These are phyloP conservation scores for Hygrocybe coccinea DNA, from an alignment of 768 basidiomycete genomes.

Conservation along the genomic window DNA sequence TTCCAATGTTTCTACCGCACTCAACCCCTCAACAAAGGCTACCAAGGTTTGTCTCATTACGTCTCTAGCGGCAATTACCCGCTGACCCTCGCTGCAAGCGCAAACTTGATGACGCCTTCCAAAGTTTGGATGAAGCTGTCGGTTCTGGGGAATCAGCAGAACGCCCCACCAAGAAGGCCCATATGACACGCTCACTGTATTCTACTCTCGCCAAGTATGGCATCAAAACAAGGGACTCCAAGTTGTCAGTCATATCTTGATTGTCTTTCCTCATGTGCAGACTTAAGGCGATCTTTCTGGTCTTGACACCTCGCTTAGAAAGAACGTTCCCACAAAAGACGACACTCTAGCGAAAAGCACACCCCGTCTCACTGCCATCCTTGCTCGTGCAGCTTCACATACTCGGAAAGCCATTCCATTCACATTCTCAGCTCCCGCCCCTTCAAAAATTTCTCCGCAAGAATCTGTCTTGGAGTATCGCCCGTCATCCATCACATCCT, in stretches of 20 bases:
- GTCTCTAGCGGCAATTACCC: not conserved
- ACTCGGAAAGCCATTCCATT: constrained; percentile 48
- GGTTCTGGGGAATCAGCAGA: constrained; percentile 29
- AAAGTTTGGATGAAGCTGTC: constrained; percentile 63
- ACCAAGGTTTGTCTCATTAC: constrained; percentile 40
- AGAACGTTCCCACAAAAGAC: constrained; percentile 6
- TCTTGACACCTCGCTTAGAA: not conserved
- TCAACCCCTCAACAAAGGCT: constrained; percentile 19
- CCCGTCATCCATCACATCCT: constrained; percentile 71
- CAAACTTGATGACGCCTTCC: constrained; percentile 79
- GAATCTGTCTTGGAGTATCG: constrained; percentile 52
- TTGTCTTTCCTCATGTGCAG: not conserved
- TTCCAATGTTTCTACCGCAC: constrained; percentile 12
- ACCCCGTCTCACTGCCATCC: constrained; percentile 67
- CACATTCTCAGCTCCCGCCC: constrained; percentile 32
- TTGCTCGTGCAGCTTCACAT: constrained; percentile 58
- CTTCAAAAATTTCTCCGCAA: constrained; percentile 22
- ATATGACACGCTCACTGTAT: constrained; percentile 59
- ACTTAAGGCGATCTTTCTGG: constrained; percentile 9
- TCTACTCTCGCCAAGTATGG: constrained; percentile 78
- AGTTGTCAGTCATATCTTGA: constrained; percentile 14
- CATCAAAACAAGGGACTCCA: constrained; percentile 48
- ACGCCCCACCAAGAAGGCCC: constrained; percentile 49
- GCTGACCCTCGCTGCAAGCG: constrained; percentile 39
- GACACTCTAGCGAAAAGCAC: constrained; percentile 47